phyloP scores from a whole-genome alignment of 192 early-diverging fungal species.

The Coemansia sp. region DNA sequence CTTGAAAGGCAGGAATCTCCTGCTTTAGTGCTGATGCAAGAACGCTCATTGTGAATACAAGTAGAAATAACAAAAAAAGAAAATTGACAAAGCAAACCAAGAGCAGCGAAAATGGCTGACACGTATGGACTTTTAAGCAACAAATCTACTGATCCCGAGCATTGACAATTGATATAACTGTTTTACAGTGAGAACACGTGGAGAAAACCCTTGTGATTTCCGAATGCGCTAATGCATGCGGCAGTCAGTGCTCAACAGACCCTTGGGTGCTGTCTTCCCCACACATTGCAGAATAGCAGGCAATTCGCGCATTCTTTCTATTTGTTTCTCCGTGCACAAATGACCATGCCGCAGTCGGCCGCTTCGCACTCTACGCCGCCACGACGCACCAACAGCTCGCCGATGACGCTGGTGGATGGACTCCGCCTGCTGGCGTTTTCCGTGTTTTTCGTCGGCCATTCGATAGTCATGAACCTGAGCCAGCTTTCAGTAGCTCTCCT shows the following conservation, averaged over 20 bases:
- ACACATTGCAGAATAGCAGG: not conserved
- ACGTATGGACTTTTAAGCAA: not conserved
- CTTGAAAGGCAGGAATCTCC: constrained; percentile 35
- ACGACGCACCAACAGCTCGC: constrained; percentile 48
- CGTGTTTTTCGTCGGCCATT: constrained; percentile 41
- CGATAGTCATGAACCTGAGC: constrained; percentile 43
- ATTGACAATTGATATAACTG: not conserved
- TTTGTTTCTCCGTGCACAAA: not conserved
- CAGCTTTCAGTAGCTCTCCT: constrained; percentile 41
- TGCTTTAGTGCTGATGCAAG: constrained; percentile 33
- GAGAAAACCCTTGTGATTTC: not conserved
- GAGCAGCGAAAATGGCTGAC: not conserved
- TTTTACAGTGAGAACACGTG: not conserved
- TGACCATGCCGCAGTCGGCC: constrained; percentile 9
- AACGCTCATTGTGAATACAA: constrained; percentile 28
- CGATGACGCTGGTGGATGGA: constrained; percentile 31
- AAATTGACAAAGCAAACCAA: not conserved
- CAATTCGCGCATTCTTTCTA: not conserved
- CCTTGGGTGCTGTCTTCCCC: not conserved
- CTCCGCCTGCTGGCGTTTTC: constrained; percentile 31
- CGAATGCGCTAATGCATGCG: not conserved
- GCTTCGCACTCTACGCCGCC: not conserved
- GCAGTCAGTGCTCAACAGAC: not conserved
- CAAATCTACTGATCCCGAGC: not conserved
- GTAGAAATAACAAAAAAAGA: not conserved